Evolutionary conservation across 2,329 filamentous ascomycete species (phyloP).

Genomic region (Colletotrichum sp.): DNA sequence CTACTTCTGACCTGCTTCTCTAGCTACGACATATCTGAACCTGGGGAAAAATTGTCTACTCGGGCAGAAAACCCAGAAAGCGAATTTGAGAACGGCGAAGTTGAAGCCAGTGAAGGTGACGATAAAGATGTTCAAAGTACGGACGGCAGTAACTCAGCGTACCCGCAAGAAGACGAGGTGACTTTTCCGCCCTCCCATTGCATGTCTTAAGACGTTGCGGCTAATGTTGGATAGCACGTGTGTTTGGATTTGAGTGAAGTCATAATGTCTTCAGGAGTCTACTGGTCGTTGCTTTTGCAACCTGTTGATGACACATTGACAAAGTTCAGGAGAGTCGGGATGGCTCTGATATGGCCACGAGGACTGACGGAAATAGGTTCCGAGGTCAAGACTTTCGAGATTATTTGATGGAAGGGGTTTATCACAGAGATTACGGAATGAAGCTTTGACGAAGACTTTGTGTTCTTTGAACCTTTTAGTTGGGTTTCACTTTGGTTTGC

Average conservation of each 20-base stretch:
- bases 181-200: neutral
- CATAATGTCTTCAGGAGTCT: neutral
- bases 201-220: neutral
- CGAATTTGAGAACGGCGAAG: neutral
- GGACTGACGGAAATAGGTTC: neutral
- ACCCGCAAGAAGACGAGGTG: neutral
- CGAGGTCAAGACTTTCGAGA: neutral
- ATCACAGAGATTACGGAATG: too few species aligned
- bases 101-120: neutral
- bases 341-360: neutral
- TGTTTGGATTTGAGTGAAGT: neutral
- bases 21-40: too few species aligned
- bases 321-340: neutral
- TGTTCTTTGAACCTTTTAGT: neutral
- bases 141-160: neutral
- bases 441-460: neutral
- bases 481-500: too few species aligned
- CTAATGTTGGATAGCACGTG: neutral
- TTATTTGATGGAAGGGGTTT: neutral
- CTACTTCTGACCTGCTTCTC: too few species aligned
- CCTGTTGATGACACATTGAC: neutral
- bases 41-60: too few species aligned
- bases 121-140: neutral
- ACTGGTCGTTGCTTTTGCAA: neutral
- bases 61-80: too few species aligned